Conservation (phyloP, 345 rosid genomes). For the Dipteronia dyeriana region DNA sequence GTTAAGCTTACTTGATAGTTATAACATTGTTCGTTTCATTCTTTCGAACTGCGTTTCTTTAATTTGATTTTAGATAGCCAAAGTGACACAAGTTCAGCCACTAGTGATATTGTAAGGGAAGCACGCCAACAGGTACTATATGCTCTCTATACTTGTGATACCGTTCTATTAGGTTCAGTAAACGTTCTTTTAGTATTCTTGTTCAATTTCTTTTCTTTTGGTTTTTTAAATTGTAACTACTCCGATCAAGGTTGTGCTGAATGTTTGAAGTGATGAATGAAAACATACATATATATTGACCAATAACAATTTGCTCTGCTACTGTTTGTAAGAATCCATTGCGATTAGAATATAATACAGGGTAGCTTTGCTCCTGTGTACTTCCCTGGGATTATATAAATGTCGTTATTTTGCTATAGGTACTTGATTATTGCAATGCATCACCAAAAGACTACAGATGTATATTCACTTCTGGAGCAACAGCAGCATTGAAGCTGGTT, state of each 20-base stretch:
- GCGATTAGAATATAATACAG: neutral
- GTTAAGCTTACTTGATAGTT: neutral
- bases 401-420: constrained; percentile 39
- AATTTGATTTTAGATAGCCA: constrained; percentile 67
- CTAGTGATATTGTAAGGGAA: constrained; percentile 60
- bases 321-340: neutral
- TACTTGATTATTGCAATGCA: constrained; percentile 87
- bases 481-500: constrained; percentile 85
- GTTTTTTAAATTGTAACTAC: neutral
- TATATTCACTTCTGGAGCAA: constrained; percentile 95
- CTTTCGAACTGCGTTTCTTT: constrained; percentile 30
- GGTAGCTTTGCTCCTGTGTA: neutral
- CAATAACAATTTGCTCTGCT: neutral
- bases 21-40: neutral
- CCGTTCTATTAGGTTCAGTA: neutral
- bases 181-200: neutral
- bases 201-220: neutral
- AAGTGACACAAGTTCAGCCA: constrained; percentile 68
- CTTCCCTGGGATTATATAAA: constrained; percentile 2
- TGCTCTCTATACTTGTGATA: constrained; percentile 8
- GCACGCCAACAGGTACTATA: constrained; percentile 78
- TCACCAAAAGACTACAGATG: constrained; percentile 80
- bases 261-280: neutral
- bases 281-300: neutral
- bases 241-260: neutral